Base-by-base conservation (phyloP, 2,329 filamentous ascomycete species). In the Lasiodiplodia sp. region DNA sequence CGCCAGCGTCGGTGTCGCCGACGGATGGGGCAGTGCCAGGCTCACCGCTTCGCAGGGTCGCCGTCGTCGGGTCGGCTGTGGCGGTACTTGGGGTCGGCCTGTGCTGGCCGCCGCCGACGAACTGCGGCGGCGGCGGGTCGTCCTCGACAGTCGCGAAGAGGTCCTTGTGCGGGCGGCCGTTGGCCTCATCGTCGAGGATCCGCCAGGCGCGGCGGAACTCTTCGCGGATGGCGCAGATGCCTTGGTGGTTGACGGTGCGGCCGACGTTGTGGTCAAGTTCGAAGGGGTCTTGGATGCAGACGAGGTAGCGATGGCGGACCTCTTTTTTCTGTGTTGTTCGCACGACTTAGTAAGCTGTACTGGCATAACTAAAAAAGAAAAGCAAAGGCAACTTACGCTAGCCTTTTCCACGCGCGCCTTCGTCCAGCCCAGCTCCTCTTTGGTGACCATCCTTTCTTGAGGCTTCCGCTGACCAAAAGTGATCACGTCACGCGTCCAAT, bases 251-350 rank as follows among this genome's bases (percentile, higher is more conserved):
- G 0, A 97, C 93, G 0, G 93, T 97, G 62, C 93, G 86, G 3
- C 92, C 94, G 40, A 97, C 91, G 73, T 97, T 97, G 79, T 97
- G 93, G 51, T 93, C 90, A 2, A 89, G 81, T 81, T 97, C 93
- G 75, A 97, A 97, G 0, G 94, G 94, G 77, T 97, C 94, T 77
- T 97, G 94, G 70, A 97, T 94, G 38, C 93, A 92, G 72, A 97
- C 92, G 4, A 97, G 86, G 77, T 93, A 97, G 14, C 93, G 88
- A 75, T 94, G 88, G 2, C 92, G 88, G 16, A 95, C 86, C 75
- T 94, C 92, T 73, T 91, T 92, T 64, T 79, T 75, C 66, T 68
- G 28, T 58, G 28, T 58, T 47, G 7, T n/a, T 47, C 44, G 47
- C 3, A 56, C 62, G 18, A 40, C 23, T 64, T 49, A 25, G 56